Percentiles rank a stretch among this genome's conserved stretches.
Evolutionary conservation across 2,329 filamentous ascomycete species (phyloP).

Genomic region (Arthrobotrys sinensis): DNA sequence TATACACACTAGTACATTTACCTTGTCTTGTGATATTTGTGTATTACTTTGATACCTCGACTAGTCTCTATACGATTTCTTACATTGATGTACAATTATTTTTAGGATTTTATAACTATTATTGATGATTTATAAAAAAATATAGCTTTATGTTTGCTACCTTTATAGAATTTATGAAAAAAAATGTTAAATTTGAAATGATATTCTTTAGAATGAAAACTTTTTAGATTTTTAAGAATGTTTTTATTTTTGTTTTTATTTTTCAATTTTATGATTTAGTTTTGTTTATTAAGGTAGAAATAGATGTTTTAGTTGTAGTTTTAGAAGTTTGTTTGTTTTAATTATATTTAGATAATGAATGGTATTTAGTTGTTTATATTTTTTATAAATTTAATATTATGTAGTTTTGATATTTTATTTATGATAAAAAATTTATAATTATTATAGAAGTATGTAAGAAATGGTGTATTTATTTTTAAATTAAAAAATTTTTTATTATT

Average conservation of each 20-base stretch:
- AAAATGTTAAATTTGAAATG: not conserved
- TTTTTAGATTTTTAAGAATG: too few relatives aligned
- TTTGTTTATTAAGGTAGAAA: not conserved
- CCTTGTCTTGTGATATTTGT: too few relatives aligned
- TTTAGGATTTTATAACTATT: conserved; percentile 19
- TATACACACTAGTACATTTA: too few relatives aligned
- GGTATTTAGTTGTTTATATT: not conserved
- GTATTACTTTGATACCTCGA: too few relatives aligned
- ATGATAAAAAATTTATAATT: conserved; percentile 32
- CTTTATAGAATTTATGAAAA: not conserved
- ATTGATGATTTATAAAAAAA: conserved; percentile 17
- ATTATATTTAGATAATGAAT: not conserved
- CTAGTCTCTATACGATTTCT: too few relatives aligned
- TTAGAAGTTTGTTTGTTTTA: conserved; percentile 6
- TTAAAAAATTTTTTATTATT: not conserved
- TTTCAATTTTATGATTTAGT: not conserved
- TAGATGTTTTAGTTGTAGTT: not conserved
- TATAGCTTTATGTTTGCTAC: not conserved
- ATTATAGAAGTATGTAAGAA: conserved; percentile 10
- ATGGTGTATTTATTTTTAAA: not conserved
- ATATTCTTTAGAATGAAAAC: not conserved
- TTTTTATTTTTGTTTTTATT: too few relatives aligned
- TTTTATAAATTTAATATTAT: conserved; percentile 16
- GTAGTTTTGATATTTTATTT: conserved; percentile 1
- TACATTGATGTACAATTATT: too few relatives aligned